These are phyloP conservation scores for Verticillium nonalfalfae DNA, from an alignment of 2,329 filamentous ascomycete species.

Conservation along the genomic window DNA sequence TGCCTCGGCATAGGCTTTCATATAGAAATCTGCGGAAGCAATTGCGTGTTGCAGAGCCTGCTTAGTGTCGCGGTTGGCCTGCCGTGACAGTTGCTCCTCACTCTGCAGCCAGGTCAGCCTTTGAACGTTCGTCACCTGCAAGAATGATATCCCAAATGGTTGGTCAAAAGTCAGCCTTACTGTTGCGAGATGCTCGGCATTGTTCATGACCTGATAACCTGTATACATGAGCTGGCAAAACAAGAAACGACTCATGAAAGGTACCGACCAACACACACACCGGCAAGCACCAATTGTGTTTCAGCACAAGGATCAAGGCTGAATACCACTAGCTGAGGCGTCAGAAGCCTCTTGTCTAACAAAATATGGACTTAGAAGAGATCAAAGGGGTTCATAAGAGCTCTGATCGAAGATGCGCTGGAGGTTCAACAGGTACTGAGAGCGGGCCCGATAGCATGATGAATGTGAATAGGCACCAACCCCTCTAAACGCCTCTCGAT, in stretches of 20 bases:
- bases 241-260: not conserved
- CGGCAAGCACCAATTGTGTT: too few species aligned
- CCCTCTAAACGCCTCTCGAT: too few species aligned
- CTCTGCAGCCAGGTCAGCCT: not conserved
- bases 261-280: too few species aligned
- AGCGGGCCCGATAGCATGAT: too few species aligned
- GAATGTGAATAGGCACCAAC: too few species aligned
- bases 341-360: too few species aligned
- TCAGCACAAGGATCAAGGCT: too few species aligned
- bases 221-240: not conserved
- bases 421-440: too few species aligned
- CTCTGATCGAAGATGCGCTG: too few species aligned
- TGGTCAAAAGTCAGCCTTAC: not conserved
- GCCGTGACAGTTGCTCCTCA: not conserved
- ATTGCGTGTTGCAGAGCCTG: slow-evolving; percentile 60
- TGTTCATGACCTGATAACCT: not conserved
- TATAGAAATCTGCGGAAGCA: slow-evolving; percentile 71
- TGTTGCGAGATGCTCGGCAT: not conserved
- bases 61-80: not conserved
- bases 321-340: too few species aligned
- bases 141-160: not conserved
- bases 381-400: too few species aligned
- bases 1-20: slow-evolving; percentile 64
- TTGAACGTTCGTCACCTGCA: not conserved
- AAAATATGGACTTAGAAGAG: too few species aligned